phyloP scores from a whole-genome alignment of 331 rosid species.

The Pyracantha coccinea region DNA sequence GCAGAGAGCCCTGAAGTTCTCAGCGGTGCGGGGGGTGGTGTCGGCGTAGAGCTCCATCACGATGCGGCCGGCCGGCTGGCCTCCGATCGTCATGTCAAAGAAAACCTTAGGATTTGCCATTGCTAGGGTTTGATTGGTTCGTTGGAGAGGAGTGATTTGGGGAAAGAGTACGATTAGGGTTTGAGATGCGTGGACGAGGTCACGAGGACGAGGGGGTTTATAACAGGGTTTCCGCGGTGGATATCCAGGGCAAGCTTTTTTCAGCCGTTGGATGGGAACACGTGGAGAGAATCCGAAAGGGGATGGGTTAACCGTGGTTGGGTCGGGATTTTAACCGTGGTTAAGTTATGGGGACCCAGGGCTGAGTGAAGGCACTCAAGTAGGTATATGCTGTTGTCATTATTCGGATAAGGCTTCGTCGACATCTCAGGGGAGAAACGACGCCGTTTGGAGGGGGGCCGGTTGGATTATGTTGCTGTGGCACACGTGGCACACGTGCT shows the following conservation, averaged over 20 bases:
- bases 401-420: neutral
- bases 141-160: neutral
- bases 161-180: constrained; percentile 12
- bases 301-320: neutral
- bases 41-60: constrained; percentile 84
- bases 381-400: constrained; percentile 10
- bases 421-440: neutral
- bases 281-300: constrained; percentile 3
- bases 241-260: neutral
- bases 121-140: no score
- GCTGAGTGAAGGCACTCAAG: neutral
- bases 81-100: constrained; percentile 75
- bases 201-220: neutral
- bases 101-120: constrained; percentile 74
- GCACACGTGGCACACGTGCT: neutral
- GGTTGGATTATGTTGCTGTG: no score
- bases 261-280: constrained; percentile 1
- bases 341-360: constrained; percentile 13
- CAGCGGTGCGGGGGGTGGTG: constrained; percentile 73
- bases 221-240: neutral
- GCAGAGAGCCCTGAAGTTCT: constrained; percentile 93
- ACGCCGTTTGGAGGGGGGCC: neutral
- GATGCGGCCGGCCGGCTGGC: constrained; percentile 56
- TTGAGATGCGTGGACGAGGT: constrained; percentile 2
- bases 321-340: constrained; percentile 12